phyloP scores from a whole-genome alignment of 208 protist genomes.

The Dictyostelium gargantuum region DNA sequence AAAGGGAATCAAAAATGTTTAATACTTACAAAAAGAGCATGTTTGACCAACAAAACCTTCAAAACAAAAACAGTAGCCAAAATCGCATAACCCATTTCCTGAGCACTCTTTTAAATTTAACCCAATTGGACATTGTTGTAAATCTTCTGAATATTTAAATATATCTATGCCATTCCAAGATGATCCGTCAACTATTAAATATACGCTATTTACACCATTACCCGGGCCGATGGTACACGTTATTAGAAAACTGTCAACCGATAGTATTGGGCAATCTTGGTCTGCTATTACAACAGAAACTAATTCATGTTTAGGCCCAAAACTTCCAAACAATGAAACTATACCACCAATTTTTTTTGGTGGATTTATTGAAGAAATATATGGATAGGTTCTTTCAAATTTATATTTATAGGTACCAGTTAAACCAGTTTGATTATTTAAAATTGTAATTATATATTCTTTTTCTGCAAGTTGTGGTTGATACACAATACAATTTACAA shows the following conservation, averaged over 20 bases:
- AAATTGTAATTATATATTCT: background rate
- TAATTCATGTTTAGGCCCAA: background rate
- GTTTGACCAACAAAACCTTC: background rate
- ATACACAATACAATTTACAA: background rate
- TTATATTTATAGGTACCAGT: background rate
- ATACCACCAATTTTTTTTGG: background rate
- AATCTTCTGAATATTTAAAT: background rate
- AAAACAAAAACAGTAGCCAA: background rate
- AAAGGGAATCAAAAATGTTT: too few species aligned
- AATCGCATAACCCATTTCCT: background rate
- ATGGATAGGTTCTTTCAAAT: background rate
- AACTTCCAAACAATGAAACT: background rate
- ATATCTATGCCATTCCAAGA: background rate
- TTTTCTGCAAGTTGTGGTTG: background rate
- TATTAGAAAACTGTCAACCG: background rate
- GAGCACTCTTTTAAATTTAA: background rate
- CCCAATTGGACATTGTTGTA: background rate
- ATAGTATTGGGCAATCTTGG: background rate
- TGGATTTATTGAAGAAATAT: background rate
- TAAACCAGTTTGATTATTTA: background rate
- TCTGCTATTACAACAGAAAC: background rate
- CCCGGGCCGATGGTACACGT: background rate
- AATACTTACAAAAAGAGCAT: background rate
- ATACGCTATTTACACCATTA: background rate
- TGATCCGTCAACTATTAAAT: background rate